These are phyloP conservation scores for Backusella tuberculispora DNA, from an alignment of 192 early-diverging fungal genomes.

Conservation along the genomic window DNA sequence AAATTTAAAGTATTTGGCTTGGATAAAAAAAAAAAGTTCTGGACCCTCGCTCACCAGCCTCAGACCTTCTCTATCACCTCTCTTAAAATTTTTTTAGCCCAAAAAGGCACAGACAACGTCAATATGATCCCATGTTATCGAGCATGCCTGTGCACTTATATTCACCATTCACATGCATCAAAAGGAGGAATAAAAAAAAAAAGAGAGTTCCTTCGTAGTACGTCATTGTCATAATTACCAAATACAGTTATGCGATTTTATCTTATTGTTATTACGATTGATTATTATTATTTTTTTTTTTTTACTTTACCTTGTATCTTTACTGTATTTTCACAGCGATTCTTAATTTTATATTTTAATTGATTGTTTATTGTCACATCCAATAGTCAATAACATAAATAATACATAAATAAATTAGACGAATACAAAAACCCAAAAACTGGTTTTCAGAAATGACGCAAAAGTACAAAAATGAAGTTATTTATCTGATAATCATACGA, in stretches of 20 bases:
- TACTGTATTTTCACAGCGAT: neutral
- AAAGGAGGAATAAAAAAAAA: neutral
- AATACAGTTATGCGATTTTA: neutral
- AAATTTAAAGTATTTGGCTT: neutral
- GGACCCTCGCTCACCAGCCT: neutral
- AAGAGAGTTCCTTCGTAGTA: neutral
- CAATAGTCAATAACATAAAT: neutral
- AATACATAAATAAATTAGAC: neutral
- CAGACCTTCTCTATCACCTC: neutral
- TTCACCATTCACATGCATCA: neutral
- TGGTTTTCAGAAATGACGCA: neutral
- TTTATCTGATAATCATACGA: neutral
- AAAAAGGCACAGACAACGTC: neutral
- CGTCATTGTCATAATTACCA: neutral
- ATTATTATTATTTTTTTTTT: neutral
- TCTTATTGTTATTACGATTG: neutral
- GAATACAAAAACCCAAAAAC: neutral
- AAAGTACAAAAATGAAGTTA: neutral
- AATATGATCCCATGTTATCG: conserved; percentile 6
- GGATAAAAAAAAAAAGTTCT: neutral
- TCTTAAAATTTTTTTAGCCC: neutral
- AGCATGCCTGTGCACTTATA: neutral
- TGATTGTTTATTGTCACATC: neutral
- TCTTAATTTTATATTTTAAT: neutral
- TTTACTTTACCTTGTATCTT: neutral